Evolutionary conservation across 148 eudicot species (phyloP), one percentile per base, ranked within the genome.

Genomic region (Nepenthes mirabilis): DNA sequence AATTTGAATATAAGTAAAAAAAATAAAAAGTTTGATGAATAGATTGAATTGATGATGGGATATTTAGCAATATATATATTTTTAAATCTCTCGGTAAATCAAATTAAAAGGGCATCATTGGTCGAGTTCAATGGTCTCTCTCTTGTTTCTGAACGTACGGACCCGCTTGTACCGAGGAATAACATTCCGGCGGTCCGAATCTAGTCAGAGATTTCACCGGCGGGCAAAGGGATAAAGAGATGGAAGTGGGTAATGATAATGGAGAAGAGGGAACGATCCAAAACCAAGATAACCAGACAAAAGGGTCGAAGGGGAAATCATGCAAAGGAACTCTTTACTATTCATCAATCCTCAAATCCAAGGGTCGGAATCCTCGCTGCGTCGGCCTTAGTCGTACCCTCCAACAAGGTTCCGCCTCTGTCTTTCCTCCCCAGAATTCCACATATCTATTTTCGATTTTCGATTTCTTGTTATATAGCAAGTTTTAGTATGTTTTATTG

Each of bases 321-420:
- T 91, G 95, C 65, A 87, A 81, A 70, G 97, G 95, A 10, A 81
- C 83, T 59, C 75, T 87, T 11, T 88, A 83, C 36, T 91, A 77
- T 58, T 85, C 97, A 14, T 87, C 93, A 23, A 47, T 64, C 34
- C 79, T 81, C 70, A 83, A 83, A 75, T 83, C 95, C 49, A 77
- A 87, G 65, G 70, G 76, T 9, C 73, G 78, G 6, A 78, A 76
- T 60, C 97, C 97, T 78, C 80, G 86, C 14, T 91, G 97, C 61
- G 69, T 91, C 43, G 95, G 97, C 57, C 61, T 91, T 70, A 60
- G 87, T 60, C 83, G 88, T 35, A 76, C 93, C 36, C 86, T 91
- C 48, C 81, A 80, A 33, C 76, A 71, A 72, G 97, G 97, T 90
- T 8, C 45, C 9, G 36, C 51, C 34, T 47, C 43, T 8, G 45